Conservation (phyloP, 768 basidiomycete species). For the Russula ochroleuca region DNA sequence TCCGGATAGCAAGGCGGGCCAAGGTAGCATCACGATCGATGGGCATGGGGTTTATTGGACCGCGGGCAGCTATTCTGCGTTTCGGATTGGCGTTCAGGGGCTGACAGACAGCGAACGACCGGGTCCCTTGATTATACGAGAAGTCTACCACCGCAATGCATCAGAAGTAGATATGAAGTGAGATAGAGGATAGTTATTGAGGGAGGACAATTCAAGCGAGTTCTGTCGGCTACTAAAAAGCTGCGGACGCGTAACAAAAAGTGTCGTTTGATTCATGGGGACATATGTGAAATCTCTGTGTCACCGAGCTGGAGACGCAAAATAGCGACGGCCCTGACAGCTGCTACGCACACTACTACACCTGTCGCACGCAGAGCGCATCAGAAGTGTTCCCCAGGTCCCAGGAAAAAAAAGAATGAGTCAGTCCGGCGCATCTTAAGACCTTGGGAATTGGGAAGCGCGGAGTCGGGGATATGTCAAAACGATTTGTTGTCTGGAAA, state of each 20-base stretch:
- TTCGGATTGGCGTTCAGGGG: too few relatives aligned
- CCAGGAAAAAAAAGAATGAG: neutral
- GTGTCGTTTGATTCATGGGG: neutral
- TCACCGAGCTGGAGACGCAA: neutral
- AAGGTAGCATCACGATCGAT: neutral
- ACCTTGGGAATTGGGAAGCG: too few relatives aligned
- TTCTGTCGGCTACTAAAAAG: constrained; percentile 1
- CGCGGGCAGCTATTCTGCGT: neutral
- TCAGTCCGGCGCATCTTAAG: too few relatives aligned
- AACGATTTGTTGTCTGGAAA: neutral
- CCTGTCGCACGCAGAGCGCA: neutral
- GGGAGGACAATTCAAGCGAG: neutral
- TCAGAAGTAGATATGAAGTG: neutral
- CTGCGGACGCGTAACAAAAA: neutral
- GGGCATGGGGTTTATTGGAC: neutral
- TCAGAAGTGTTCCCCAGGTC: neutral
- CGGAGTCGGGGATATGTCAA: neutral
- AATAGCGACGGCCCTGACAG: constrained; percentile 21
- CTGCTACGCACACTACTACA: neutral
- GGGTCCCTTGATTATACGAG: neutral
- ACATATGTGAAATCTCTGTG: neutral
- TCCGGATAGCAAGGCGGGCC: neutral
- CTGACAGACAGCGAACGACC: neutral
- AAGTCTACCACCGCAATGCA: too few relatives aligned
- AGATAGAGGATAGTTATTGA: neutral